A percentile compares a stretch with the other conserved stretches of the same genome.
Evolutionary conservation across 495 filamentous ascomycete species (phyloP).

Genomic region (Hypoxylon fragiforme): DNA sequence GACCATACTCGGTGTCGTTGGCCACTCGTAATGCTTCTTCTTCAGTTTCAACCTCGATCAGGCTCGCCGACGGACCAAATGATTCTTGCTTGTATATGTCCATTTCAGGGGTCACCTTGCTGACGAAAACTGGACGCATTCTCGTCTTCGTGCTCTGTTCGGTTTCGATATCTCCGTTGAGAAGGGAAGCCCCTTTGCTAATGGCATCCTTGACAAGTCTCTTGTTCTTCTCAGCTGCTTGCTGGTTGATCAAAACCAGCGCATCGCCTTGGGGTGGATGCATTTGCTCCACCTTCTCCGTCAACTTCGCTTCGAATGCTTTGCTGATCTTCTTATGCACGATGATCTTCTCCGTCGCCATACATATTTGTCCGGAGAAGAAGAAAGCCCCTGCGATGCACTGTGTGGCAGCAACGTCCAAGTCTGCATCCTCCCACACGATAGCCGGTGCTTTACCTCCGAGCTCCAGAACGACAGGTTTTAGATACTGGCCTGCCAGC

Average conservation of each 20-base stretch:
- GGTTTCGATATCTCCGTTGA: slow-evolving; percentile 58
- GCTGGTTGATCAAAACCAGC: slow-evolving; percentile 62
- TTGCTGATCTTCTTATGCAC: slow-evolving; percentile 71
- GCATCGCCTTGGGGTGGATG: slow-evolving; percentile 56
- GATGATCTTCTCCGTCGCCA: slow-evolving; percentile 87
- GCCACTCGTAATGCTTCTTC: slow-evolving; percentile 76
- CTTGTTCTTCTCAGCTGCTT: slow-evolving; percentile 68
- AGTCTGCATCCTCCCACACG: slow-evolving; percentile 66
- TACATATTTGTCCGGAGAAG: slow-evolving; percentile 78
- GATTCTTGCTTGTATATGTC: slow-evolving; percentile 79
- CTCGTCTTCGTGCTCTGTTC: slow-evolving; percentile 53
- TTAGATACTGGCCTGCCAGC: slow-evolving; percentile 63
- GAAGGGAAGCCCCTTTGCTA: slow-evolving; percentile 66
- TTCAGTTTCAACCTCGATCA: slow-evolving; percentile 60
- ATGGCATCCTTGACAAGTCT: slow-evolving; percentile 67
- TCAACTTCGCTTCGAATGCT: slow-evolving; percentile 66
- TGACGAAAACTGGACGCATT: slow-evolving; percentile 74
- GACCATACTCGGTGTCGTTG: slow-evolving; percentile 81
- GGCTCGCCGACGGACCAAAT: slow-evolving; percentile 76
- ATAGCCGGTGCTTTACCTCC: slow-evolving; percentile 69
- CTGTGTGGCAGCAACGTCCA: slow-evolving; percentile 58
- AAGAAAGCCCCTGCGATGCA: slow-evolving; percentile 58
- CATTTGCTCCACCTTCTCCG: slow-evolving; percentile 52
- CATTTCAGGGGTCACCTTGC: slow-evolving; percentile 75
- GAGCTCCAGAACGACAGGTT: slow-evolving; percentile 70